phyloP scores from a whole-genome alignment of 768 basidiomycete species.

The Boletus rubroflammeus region DNA sequence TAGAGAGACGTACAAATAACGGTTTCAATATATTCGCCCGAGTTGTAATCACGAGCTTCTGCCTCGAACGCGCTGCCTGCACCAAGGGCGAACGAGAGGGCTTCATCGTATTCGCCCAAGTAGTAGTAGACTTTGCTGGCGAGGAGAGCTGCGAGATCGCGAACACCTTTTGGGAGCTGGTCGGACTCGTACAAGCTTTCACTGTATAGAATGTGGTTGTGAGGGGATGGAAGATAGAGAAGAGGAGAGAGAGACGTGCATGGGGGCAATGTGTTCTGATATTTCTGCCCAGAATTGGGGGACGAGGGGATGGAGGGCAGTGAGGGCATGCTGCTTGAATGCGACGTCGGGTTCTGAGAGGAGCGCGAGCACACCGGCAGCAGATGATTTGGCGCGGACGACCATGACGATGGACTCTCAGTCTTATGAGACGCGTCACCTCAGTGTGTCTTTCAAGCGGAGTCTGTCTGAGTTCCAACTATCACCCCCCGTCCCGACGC shows the following conservation, averaged over 20 bases:
- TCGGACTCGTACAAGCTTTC: constrained; percentile 87
- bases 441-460: constrained; percentile 34
- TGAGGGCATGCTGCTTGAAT: constrained; percentile 90
- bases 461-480: constrained; percentile 26
- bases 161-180: constrained; percentile 67
- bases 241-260: constrained; percentile 51
- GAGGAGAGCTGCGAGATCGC: constrained; percentile 82
- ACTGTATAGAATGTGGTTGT: constrained; percentile 40
- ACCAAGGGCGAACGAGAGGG: constrained; percentile 90
- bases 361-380: constrained; percentile 87
- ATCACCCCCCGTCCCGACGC: constrained; percentile 19
- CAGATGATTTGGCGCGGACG: constrained; percentile 70
- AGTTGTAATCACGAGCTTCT: constrained; percentile 57
- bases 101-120: constrained; percentile 93
- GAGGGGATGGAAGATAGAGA: constrained; percentile 6
- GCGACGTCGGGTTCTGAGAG: constrained; percentile 84
- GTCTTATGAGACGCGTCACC: constrained; percentile 40
- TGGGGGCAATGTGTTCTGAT: constrained; percentile 85
- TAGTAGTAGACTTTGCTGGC: constrained; percentile 99
- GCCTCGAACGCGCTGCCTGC: constrained; percentile 84
- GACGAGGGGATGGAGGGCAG: constrained; percentile 75
- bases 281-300: constrained; percentile 99
- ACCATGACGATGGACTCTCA: constrained; percentile 48
- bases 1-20: constrained; percentile 74
- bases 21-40: constrained; percentile 91